Percentiles rank a stretch among this genome's conserved stretches.
phyloP scores from a whole-genome alignment of 768 basidiomycete species.

The Tulasnella sp. region DNA sequence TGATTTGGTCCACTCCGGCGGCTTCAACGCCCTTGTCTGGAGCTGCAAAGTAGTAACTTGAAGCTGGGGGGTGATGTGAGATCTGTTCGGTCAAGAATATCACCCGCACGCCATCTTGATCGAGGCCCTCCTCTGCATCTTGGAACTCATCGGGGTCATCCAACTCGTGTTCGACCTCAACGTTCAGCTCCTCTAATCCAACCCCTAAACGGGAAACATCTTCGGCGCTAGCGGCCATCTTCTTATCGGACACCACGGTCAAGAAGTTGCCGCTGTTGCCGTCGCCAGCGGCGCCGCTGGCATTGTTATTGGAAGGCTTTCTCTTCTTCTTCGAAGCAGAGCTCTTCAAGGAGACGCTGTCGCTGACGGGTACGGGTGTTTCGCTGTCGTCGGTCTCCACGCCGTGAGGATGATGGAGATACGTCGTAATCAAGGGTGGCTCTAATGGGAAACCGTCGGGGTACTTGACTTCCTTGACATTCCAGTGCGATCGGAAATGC shows the following conservation, averaged over 20 bases:
- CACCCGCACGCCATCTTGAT: background rate
- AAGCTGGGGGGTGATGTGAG: conserved; percentile 94
- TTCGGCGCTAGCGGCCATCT: conserved; percentile 14
- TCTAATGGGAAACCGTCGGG: conserved; percentile 34
- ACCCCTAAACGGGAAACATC: conserved; percentile 9
- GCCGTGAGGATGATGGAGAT: conserved; percentile 17
- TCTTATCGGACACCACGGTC: conserved; percentile 8
- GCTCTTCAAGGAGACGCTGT: conserved; percentile 15
- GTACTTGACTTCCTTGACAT: conserved; percentile 50
- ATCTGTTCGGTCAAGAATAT: conserved; percentile 66
- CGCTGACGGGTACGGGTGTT: conserved; percentile 6
- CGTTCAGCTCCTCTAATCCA: background rate
- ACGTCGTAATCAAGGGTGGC: conserved; percentile 26
- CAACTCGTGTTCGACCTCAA: conserved; percentile 4
- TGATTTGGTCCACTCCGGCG: conserved; percentile 81
- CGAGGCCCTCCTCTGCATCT: conserved; percentile 9
- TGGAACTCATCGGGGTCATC: conserved; percentile 3
- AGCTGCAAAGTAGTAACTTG: conserved; percentile 67
- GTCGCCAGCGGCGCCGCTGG: background rate
- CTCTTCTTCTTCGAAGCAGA: conserved; percentile 15
- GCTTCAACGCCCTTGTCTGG: conserved; percentile 61
- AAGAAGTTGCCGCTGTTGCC: conserved; percentile 2
- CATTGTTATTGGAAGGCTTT: background rate
- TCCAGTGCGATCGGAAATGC: conserved; percentile 83
- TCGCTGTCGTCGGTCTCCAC: background rate